Base-by-base conservation (phyloP, 345 rosid species). In the Boechera divaricarpa region DNA sequence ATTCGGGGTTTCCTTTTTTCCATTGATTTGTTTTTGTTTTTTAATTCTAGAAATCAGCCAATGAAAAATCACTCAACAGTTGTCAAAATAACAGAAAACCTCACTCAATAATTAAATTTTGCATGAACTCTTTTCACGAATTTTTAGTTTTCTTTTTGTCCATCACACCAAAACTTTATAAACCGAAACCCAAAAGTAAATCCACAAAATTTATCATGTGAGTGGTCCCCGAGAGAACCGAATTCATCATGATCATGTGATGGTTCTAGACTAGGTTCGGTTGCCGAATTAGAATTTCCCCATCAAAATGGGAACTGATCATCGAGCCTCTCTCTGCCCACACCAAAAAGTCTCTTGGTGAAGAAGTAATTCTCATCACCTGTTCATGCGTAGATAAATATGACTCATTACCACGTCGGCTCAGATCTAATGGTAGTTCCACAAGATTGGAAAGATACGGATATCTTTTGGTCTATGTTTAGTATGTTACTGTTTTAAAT, bases 251-350 rank as follows among this genome's bases (percentile, higher is more conserved):
- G 65, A 33, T 33, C 35, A 33, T 33, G 35, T 33, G 35, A 5
- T 55, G 70, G 48, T 21, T 74, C 31, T 74, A 55, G 78, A 55
- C 65, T 7, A 32, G 58, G 65, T 74, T 64, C 4, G 57, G 39
- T 44, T 55, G 38, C 54, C 77, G 49, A 62, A 72, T 28, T 28
- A 7, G 52, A 62, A 38, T 53, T 62, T 39, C 53, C 69, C 77
- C 16, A 49, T 39, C 0, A 31, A 28, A 51, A 7, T 41, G 59
- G 69, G 42, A 28, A 71, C 67, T 32, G 36, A 70, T 48, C 52
- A 12, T 56, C 10, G 13, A 7, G 52, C 0, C 67, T 62, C 67
- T 42, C 1, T 7, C 7, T 10, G 33, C 58, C 4, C 13, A 42
- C 42, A n/a, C 57, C 31, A 70, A 58, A 6, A 45, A 32, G 49